phyloP scores from a whole-genome alignment of 371 early-diverging fungal genomes.

The Capillidium heterosporum region DNA sequence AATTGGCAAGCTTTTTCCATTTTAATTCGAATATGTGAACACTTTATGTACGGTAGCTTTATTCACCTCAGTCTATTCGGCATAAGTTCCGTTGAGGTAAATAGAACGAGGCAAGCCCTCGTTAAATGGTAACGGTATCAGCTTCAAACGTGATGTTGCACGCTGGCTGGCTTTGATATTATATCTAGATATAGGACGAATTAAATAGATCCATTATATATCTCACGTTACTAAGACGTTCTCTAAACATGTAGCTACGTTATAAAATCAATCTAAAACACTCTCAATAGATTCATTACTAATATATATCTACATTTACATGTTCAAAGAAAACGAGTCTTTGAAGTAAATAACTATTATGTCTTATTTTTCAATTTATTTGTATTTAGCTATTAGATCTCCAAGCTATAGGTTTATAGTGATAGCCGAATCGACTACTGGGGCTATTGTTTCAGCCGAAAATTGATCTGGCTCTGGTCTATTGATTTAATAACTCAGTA shows the following conservation, averaged over 20 bases:
- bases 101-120: slow-evolving; percentile 89
- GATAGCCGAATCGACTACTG: slow-evolving; percentile 83
- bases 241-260: slow-evolving; percentile 88
- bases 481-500: slow-evolving; percentile 78
- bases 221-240: slow-evolving; percentile 79
- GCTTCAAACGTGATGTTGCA: slow-evolving; percentile 66
- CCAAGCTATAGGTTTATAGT: slow-evolving; percentile 85
- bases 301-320: slow-evolving; percentile 95
- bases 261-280: slow-evolving; percentile 66
- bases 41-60: slow-evolving; percentile 71
- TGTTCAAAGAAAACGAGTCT: slow-evolving; percentile 85
- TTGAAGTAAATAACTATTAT: slow-evolving; percentile 31
- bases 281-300: slow-evolving; percentile 74
- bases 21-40: slow-evolving; percentile 47
- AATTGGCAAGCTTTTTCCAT: neutral
- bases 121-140: slow-evolving; percentile 81
- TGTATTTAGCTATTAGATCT: slow-evolving; percentile 21
- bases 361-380: neutral
- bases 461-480: slow-evolving; percentile 47
- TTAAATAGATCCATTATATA: slow-evolving; percentile 89
- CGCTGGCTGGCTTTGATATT: slow-evolving; percentile 62
- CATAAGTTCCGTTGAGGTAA: slow-evolving; percentile 63
- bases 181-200: slow-evolving; percentile 62
- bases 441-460: slow-evolving; percentile 67
- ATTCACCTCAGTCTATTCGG: slow-evolving; percentile 73